Base-by-base conservation (phyloP, 176 grass and related monocot species). In the Pontederia paniculata region DNA sequence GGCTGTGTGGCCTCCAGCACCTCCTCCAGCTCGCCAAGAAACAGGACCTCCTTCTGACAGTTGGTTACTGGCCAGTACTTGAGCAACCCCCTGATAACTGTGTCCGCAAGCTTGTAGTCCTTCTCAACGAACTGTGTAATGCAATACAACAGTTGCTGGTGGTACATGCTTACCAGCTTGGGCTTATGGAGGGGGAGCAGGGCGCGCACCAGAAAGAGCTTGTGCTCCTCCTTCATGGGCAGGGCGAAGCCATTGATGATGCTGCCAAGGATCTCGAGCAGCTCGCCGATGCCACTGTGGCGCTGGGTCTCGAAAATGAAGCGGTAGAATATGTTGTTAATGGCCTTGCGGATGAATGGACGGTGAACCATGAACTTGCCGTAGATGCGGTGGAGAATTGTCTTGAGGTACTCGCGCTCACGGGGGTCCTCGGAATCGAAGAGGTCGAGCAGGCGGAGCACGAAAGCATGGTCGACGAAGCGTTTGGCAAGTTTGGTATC, bases 301-400 rank as follows among this genome's bases (percentile, higher is more conserved):
- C 80, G 83, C 57, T 94, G 76, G 1, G 88, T 94, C 75, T 94
- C 88, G 13, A 94, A 94, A 53, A 94, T 94, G 73, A 94, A 94
- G 4, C 83, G 73, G 50, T 94, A 94, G 66, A 94, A 94, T 1
- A 94, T 81, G 42, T 94, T 94, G 41, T 94, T 94, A 63, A 94
- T 94, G 10, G 80, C 83, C 57, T 88, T 94, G 54, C 88, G 76
- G 60, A 94, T 81, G 45, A 94, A 94, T 0, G 88, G 88, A n/a
- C 88, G 88, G 66, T 94, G 88, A 0, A 94, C 88, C 88, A 94
- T 94, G 74, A 94, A 94, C 62, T 94, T 94, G 53, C 88, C 88
- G 20, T 94, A 94, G 52, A 94, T 88, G 55, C 88, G 83, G 73
- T 94, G 88, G 12, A 94, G 79, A 44, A 94, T 81, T 0, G 88